phyloP scores from a whole-genome alignment of 2,329 filamentous ascomycete genomes.

The Xylariaceae sp. region DNA sequence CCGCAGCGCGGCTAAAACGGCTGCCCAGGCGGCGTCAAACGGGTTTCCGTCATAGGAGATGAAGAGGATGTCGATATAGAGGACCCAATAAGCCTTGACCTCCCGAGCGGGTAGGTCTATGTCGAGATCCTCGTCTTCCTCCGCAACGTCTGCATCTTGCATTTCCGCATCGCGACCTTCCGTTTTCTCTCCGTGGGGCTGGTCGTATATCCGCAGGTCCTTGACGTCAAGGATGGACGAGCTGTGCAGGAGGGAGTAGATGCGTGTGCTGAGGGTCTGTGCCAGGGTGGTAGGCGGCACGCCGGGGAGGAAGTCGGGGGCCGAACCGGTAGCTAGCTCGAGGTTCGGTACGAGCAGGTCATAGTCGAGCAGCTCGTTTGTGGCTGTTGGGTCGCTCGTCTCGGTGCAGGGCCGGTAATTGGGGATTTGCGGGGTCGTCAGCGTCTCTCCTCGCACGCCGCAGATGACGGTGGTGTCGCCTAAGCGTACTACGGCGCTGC shows the following conservation, averaged over 20 bases:
- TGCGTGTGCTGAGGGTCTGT: constrained; percentile 76
- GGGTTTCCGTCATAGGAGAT: constrained; percentile 88
- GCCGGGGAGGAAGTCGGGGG: constrained; percentile 78
- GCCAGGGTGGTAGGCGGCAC: constrained; percentile 73
- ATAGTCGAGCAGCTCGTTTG: constrained; percentile 51
- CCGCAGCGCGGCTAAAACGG: constrained; percentile 71
- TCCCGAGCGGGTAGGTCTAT: constrained; percentile 30
- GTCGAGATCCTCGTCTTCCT: constrained; percentile 20
- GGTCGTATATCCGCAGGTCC: constrained; percentile 65
- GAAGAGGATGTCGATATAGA: constrained; percentile 94
- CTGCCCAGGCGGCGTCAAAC: constrained; percentile 86
- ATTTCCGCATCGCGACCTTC: constrained; percentile 28
- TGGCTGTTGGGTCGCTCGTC: constrained; percentile 31
- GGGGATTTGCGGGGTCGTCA: constrained; percentile 69
- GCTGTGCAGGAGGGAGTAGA: constrained; percentile 70
- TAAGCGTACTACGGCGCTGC: constrained; percentile 79
- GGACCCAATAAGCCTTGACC: constrained; percentile 84
- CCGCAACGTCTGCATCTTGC: constrained; percentile 25
- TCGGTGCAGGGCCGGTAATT: constrained; percentile 51
- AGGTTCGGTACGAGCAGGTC: constrained; percentile 89
- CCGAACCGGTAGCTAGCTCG: constrained; percentile 84
- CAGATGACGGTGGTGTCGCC: constrained; percentile 95
- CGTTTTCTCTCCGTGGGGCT: constrained; percentile 25
- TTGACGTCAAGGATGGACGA: constrained; percentile 60
- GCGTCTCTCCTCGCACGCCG: constrained; percentile 80